A percentile compares a stretch with the other conserved stretches of the same genome.
These are phyloP conservation scores for Anthoceros angustus DNA, from an alignment of 225 moss, liverwort and hornwort genomes.

Conservation along the genomic window DNA sequence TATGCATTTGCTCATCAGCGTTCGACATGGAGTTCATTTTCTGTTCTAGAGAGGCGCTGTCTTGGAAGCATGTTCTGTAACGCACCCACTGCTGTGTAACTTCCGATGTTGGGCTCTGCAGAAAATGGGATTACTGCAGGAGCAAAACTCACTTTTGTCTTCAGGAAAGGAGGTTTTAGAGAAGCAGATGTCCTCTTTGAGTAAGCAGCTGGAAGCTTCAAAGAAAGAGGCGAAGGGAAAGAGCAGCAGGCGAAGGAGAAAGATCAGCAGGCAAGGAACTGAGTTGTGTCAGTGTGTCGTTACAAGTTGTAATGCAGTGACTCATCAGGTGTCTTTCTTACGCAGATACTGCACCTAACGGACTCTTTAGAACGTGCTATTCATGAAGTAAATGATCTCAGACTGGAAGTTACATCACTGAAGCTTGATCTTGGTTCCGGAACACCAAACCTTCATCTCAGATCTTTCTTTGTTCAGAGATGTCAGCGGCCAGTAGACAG, in stretches of 20 bases:
- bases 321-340: neutral
- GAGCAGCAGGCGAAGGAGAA: conserved; percentile 44
- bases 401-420: conserved; percentile 64
- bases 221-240: conserved; percentile 57
- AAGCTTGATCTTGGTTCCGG: conserved; percentile 50
- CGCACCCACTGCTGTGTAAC: neutral
- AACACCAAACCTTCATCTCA: too few species aligned
- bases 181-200: conserved; percentile 34
- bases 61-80: neutral
- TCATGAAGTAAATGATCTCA: conserved; percentile 53
- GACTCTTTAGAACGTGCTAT: conserved; percentile 37
- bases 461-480: too few species aligned
- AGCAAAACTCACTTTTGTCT: conserved; percentile 38
- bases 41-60: neutral
- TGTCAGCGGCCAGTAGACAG: too few species aligned
- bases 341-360: conserved; percentile 48
- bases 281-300: neutral
- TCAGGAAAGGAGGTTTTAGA: conserved; percentile 42
- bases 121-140: conserved; percentile 50
- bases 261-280: conserved; percentile 9
- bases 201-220: conserved; percentile 34
- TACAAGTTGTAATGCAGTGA: neutral
- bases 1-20: neutral
- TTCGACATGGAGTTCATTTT: neutral
- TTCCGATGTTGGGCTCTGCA: conserved; percentile 11